Conservation (phyloP, 345 rosid species). For the Boechera retrofracta region DNA sequence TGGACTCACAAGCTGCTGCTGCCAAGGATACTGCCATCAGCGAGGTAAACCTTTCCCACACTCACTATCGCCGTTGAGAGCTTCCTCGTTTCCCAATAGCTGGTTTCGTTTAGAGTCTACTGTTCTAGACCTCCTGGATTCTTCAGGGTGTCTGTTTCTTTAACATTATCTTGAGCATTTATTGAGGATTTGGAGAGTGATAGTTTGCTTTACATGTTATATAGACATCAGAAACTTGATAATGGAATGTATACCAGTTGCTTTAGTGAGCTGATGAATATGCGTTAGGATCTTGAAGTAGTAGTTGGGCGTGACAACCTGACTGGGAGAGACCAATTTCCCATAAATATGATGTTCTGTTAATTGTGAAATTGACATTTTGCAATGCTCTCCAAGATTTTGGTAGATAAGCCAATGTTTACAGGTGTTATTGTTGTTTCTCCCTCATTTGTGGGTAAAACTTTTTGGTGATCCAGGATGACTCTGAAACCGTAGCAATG, state of each 20-base stretch:
- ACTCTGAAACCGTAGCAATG: conserved; percentile 96
- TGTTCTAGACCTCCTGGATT: neutral
- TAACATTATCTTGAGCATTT: neutral
- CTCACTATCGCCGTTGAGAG: neutral
- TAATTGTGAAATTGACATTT: neutral
- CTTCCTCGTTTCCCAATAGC: too few relatives aligned
- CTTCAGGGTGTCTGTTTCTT: neutral
- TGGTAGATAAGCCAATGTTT: neutral
- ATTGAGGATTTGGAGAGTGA: neutral
- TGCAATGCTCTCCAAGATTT: neutral
- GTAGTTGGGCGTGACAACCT: neutral
- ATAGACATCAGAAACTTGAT: neutral
- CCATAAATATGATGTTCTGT: neutral
- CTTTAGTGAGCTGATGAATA: conserved; percentile 4
- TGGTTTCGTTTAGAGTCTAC: too few relatives aligned
- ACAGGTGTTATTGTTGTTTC: neutral
- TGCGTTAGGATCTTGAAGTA: conserved; percentile 3
- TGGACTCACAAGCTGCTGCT: conserved; percentile 69
- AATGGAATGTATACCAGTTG: neutral
- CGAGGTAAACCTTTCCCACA: conserved; percentile 52
- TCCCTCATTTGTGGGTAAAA: neutral
- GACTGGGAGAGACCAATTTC: neutral
- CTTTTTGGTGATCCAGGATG: conserved; percentile 58
- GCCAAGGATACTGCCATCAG: conserved; percentile 87
- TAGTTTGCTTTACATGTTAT: neutral